phyloP scores from a whole-genome alignment of 129 eudicot species.

The Saposhnikovia divaricata region DNA sequence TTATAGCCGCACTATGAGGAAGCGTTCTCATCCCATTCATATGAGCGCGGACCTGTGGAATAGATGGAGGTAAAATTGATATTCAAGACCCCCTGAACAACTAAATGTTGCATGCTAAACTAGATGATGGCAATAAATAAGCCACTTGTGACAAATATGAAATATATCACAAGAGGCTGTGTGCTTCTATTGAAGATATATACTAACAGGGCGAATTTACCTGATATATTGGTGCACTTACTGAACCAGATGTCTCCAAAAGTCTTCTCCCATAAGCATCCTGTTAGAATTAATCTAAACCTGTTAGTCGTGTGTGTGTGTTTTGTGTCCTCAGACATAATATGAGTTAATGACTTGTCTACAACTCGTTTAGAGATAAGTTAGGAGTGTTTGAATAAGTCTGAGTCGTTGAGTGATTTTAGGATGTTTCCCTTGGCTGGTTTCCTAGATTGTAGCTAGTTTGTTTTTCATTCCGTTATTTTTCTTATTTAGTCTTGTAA shows the following conservation, averaged over 20 bases:
- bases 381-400: no score
- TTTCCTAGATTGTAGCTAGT: no score
- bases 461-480: no score
- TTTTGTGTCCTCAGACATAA: no score
- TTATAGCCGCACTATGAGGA: conserved; percentile 74
- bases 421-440: no score
- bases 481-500: no score
- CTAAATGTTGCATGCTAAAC: background rate
- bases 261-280: conserved; percentile 79
- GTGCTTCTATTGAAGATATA: background rate
- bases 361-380: no score
- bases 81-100: background rate
- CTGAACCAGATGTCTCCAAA: conserved; percentile 78
- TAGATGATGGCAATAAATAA: background rate
- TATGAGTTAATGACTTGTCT: no score
- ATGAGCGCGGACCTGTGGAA: conserved; percentile 55
- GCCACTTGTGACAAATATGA: background rate
- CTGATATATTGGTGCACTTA: conserved; percentile 89
- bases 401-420: no score
- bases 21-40: conserved; percentile 65
- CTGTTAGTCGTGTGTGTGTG: no score
- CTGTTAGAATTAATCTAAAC: no score
- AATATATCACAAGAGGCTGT: background rate
- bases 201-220: conserved; percentile 21
- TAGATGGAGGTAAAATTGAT: background rate